Base-by-base conservation (phyloP, 306 rosid species). In the Acacia crassicarpa region DNA sequence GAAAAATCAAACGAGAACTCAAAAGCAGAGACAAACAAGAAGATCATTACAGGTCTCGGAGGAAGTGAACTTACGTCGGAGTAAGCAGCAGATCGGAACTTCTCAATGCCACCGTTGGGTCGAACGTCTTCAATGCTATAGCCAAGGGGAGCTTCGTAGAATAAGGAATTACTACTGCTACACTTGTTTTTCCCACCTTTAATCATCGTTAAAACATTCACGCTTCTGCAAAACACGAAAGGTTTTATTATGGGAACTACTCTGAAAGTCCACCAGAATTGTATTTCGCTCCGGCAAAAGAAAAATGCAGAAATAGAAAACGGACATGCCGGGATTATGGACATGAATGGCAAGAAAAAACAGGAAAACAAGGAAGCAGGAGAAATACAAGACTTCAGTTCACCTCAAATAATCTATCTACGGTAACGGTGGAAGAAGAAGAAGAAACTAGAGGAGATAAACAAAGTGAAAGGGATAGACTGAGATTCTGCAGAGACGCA, bases 91-190 rank as follows among this genome's bases (percentile, higher is more conserved):
- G 94, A 85, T 78, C 84, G 74, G 88, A 89, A 91, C 82, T 87
- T 91, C 43, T 89, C 72, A 67, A 88, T 87, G 75, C 89, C 92
- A 80, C 92, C 94, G 94, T 88, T 84, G 1, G 94, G 94, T 53
- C 94, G 92, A 87, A 87, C 85, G 87, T 91, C 92, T 91, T 91
- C 92, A 20, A 91, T 84, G 84, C 84, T 85, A 78, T 91, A 91
- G 30, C 92, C 92, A 23, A 89, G 92, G 32, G 94, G 94, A 82
- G 59, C 90, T 84, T 89, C 90, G 90, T 85, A 91, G 40, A 79
- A 80, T 13, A 74, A 78, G 9, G 70, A 63, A 78, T 81, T 86
- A 75, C 83, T 51, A 84, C 84, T 86, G 62, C 89, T 83, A 63
- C 85, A 88, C 82, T 85, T 84, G 74, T 83, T 85, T 70, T 87